Evolutionary conservation across 371 early-diverging fungal genomes (phyloP).

Genomic region (Apophysomyces sp.): DNA sequence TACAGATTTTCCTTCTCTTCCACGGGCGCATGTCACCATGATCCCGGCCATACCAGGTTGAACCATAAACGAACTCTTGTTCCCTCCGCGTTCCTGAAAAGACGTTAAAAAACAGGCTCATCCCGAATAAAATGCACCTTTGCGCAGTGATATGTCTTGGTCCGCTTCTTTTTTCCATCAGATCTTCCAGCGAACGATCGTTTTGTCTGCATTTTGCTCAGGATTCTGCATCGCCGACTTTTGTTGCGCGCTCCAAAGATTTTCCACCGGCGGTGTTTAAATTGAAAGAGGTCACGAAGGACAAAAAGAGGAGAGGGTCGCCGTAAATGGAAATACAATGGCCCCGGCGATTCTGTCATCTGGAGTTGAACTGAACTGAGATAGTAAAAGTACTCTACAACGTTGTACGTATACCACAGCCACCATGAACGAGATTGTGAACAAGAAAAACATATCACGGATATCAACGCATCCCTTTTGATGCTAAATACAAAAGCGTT

Average conservation of each 20-base stretch:
- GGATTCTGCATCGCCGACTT: background rate
- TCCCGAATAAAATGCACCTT: constrained; percentile 8
- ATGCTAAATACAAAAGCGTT: too few relatives aligned
- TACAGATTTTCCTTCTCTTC: constrained; percentile 55
- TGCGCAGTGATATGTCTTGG: constrained; percentile 20
- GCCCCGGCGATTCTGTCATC: too few relatives aligned
- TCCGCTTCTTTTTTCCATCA: constrained; percentile 4
- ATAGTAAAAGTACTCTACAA: too few relatives aligned
- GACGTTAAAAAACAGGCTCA: background rate
- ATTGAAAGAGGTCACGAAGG: background rate
- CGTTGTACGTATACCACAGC: too few relatives aligned
- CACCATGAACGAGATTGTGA: too few relatives aligned
- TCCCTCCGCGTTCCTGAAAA: constrained; percentile 14
- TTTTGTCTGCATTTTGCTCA: background rate
- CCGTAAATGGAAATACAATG: too few relatives aligned
- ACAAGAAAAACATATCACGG: too few relatives aligned
- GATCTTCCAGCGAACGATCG: background rate
- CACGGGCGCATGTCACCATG: constrained; percentile 60
- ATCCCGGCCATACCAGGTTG: constrained; percentile 67
- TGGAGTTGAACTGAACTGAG: too few relatives aligned
- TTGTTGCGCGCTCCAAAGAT: background rate
- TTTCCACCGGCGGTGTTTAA: background rate
- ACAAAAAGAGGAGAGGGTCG: too few relatives aligned
- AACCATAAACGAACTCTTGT: constrained; percentile 38
- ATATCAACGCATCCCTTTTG: too few relatives aligned